Base-by-base conservation (phyloP, 2,329 filamentous ascomycete genomes). In the Hypoxylon sp. region DNA sequence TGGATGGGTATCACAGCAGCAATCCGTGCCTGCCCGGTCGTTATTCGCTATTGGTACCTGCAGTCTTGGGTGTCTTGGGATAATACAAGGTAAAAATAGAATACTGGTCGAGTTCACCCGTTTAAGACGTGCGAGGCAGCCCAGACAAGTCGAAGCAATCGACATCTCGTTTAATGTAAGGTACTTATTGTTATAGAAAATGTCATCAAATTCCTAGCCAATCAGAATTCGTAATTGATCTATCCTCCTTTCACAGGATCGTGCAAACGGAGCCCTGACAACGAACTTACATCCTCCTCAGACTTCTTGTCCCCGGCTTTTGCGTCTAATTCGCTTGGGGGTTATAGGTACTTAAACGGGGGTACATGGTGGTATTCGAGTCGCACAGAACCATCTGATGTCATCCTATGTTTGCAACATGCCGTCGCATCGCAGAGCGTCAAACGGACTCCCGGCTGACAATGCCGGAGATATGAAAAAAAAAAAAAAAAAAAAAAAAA, bases 41-140 rank as follows among this genome's bases (percentile, higher is more conserved):
- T 15, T 20, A 13, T 43, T 23, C 31, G 20, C 27, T 23, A 37
- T n/a, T 42, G n/a, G 58, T 60, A 58, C 54, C 53, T 60, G 58
- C 46, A 57, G 58, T 43, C n/a, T 2, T 9, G 10, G 50, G 42
- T 37, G 38, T 24, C 37, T 24, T 40, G 2, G 26, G 35, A 13
- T 40, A 10, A 3, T 4, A 11, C 13, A 17, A 6, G 33, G 4
- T 21, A 40, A 40, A 40, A 40, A 40, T 40, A 40, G 35, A 20
- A 13, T 29, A n/a, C n/a, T 29, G 17, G 5, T 21, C 17, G 10
- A 9, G 35, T 40, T 20, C 35, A 40, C 8, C 8, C 15, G 9
- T 13, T 20, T 4, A 40, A 21, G 18, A 40, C 35, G 6, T 17
- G n/a, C 5, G 6, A n/a, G 13, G 5, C 29, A 5, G n/a, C 3